A percentile compares a stretch with the other conserved stretches of the same genome.
Conservation (phyloP, 192 early-diverging fungal genomes). For the Nowakowskiella sp. region DNA sequence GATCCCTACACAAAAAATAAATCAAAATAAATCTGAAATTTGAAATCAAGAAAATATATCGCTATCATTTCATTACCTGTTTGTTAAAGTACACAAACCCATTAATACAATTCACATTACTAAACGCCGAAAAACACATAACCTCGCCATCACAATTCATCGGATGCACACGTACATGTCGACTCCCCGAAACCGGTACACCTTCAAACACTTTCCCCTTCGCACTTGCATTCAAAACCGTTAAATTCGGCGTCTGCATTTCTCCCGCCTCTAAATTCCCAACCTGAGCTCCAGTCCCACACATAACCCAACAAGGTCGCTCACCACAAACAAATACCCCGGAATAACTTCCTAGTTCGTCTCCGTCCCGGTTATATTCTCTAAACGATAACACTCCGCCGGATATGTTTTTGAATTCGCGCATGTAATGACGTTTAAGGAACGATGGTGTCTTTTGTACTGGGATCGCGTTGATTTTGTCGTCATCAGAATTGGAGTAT, state of each 20-base stretch:
- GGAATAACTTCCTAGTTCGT: too few relatives aligned
- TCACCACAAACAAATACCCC: constrained; percentile 69
- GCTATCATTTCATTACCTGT: too few relatives aligned
- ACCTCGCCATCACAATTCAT: constrained; percentile 61
- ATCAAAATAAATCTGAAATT: constrained; percentile 5
- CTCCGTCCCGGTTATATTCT: too few relatives aligned
- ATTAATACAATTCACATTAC: constrained; percentile 66
- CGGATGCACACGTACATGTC: constrained; percentile 61
- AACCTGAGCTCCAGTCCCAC: constrained; percentile 15
- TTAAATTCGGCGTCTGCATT: constrained; percentile 2
- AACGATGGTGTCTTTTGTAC: too few relatives aligned
- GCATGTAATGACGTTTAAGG: too few relatives aligned
- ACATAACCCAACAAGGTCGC: constrained; percentile 68
- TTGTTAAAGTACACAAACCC: constrained; percentile 69
- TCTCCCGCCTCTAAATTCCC: constrained; percentile 16
- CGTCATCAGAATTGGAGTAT: too few relatives aligned
- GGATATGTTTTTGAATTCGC: too few relatives aligned
- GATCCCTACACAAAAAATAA: constrained; percentile 38
- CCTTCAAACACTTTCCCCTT: constrained; percentile 7
- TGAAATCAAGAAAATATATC: not conserved
- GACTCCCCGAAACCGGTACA: constrained; percentile 35
- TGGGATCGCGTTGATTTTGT: too few relatives aligned
- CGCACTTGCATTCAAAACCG: not conserved
- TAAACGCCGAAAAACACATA: constrained; percentile 61
- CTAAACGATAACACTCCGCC: too few relatives aligned